Base-by-base conservation (phyloP, 2,329 filamentous ascomycete genomes). In the Stemphylium lycopersici region DNA sequence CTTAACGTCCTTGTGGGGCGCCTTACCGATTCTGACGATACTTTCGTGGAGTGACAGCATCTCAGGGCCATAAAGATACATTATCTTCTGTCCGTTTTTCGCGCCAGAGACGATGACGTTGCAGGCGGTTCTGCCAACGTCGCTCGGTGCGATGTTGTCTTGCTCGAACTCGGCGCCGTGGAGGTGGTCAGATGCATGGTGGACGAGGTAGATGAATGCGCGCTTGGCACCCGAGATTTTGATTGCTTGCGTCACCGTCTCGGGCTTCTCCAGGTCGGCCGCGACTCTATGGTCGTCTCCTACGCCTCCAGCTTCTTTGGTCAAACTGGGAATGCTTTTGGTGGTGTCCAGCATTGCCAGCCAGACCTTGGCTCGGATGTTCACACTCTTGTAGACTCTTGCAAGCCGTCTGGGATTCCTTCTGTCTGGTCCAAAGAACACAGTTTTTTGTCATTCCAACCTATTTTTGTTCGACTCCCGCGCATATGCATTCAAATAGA, bases 131-230 rank as follows among this genome's bases (percentile, higher is more conserved):
- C 67, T 58, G 11, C 81, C 80, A 38, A 83, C 80, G 58, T 83
- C 80, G 3, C 65, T 64, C 0, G 77, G 76, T 0, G 73, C 61
- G 41, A 82, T 77, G 20, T 58, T 72, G 59, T 83, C 80, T 11
- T 71, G 63, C 36, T 57, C 48, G n/a, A 67, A 68, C 5, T 72
- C 59, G 12, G 73, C 71, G 6, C 64, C 51, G 13, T 67, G 69
- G 76, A 83, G 78, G 48, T 73, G 52, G 56, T 82, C 78, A 1
- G 61, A 10, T 0, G 67, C 52, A 34, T 66, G 59, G n/a, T 67
- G 59, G 4, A 71, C 61, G 2, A 72, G 34, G 65, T 84, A 84
- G 44, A 83, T 70, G 69, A 83, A 84, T 2, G 81, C 81, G 10
- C 66, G 62, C 40, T 74, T 80, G 12, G 81, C 81, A 8, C 76